Evolutionary conservation across 345 rosid genomes (phyloP), one percentile per base, ranked within the genome.

Genomic region (Eucalyptus regnans): DNA sequence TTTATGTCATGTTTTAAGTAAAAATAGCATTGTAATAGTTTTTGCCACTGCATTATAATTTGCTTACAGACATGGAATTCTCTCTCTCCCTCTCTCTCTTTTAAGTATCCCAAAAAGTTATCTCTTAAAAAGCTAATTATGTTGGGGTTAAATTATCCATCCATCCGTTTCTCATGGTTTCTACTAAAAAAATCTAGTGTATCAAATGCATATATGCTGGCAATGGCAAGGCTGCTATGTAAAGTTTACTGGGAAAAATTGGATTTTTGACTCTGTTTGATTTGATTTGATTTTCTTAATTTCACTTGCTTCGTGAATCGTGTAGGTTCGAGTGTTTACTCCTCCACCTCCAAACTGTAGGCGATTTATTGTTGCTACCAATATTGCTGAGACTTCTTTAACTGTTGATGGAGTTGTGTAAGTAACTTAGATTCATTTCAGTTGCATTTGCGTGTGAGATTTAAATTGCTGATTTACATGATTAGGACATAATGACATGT

Each of bases 351-450:
- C 97, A 89, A 94, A 97, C 92, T 98, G 99, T 91, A 92, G 99
- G 92, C 94, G 97, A 86, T 97, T 98, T 91, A 95, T 97, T 60
- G 97, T 98, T 93, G 93, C 99, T 86, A 98, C 99, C 88, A 98
- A 98, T 90, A 97, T 98, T 90, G 99, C 98, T 80, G 99, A 98
- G 92, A 98, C 99, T 93, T 98, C 99, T 88, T 94, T 98, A 89
- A 98, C 99, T 48, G 99, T 98, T 89, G 99, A 98, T 88, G 99
- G 99, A 31, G 99, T 98, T 89, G 99, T 96, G 99, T 98, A 98
- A 96, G 99, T 86, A 88, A 52, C 50, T 87, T 51, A 37, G 3
- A 86, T 86, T 86, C 43, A 31, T 86, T 54, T 86, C 15, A 9
- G 62, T 46, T 86, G 87, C 62, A 86, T 66, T 64, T 43, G 44